Base-by-base conservation (phyloP, 352 stramenopile species). In the Globisporangium iwayamae region DNA sequence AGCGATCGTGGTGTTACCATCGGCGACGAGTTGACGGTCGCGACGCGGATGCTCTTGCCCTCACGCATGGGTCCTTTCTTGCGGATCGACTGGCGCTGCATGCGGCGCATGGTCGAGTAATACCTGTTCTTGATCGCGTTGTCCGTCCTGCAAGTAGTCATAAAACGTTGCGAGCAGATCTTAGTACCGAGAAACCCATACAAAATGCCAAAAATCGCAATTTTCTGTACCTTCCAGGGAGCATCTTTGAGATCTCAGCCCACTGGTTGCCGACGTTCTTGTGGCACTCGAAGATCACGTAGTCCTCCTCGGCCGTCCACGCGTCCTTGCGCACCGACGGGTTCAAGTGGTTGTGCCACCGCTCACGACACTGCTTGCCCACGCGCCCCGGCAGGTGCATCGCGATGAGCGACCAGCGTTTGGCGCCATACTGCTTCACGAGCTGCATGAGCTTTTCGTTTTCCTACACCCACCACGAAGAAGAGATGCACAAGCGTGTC, bases 91-190 rank as follows among this genome's bases (percentile, higher is more conserved):
- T 96, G 87, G 0, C 87, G 74, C 69, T 94, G 83, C 82, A 96
- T 93, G 62, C 88, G 82, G 4, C 88, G 73, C 85, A 94, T 95
- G n/a, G 85, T 96, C 62, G 88, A 96, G 70, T 98, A 96, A 69
- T 94, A 97, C 41, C 88, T 79, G 63, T 96, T 96, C 73, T 97
- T 97, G 68, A 97, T 96, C 32, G 86, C 87, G 68, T 97, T 97
- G 68, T 97, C 89, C 30, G 90, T 96, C 48, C 85, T 85, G 43
- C 20, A 32, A 38, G 16, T 4, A 22, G 14, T 1, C 25, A 63
- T 56, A 10, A 14, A 36, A 14, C 25, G n/a, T 8, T 13, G 16
- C 25, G 28, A 43, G 8, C 18, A 1, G 36, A 28, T 34, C 22
- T 36, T 36, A 36, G 7, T 41, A 41, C 14, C 9, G 36, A 41